Conservation (phyloP, 148 eudicot genomes). For the Vaccinium myrtillus region DNA sequence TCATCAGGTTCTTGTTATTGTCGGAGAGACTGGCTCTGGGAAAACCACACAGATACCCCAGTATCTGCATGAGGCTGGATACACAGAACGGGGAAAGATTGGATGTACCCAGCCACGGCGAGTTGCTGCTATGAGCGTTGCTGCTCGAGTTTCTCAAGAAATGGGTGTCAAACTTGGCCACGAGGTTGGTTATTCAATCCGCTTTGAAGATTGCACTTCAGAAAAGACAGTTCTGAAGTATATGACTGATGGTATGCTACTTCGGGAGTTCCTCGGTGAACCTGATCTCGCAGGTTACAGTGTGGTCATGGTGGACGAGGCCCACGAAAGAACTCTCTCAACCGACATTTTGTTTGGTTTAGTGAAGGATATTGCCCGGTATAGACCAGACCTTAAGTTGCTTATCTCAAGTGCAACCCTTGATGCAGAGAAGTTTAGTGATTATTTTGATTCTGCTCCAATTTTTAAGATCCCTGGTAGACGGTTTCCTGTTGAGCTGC, state of each 20-base stretch:
- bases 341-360: slow-evolving; percentile 70
- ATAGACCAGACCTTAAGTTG: slow-evolving; percentile 66
- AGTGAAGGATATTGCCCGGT: slow-evolving; percentile 78
- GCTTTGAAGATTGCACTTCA: slow-evolving; percentile 77
- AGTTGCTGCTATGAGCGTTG: slow-evolving; percentile 91
- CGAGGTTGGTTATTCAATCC: slow-evolving; percentile 81
- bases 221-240: slow-evolving; percentile 67
- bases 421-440: slow-evolving; percentile 77
- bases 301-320: slow-evolving; percentile 78
- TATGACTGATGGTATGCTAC: slow-evolving; percentile 78
- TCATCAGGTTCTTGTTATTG: slow-evolving; percentile 77
- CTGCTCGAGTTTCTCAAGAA: slow-evolving; percentile 79
- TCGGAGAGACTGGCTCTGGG: slow-evolving; percentile 86
- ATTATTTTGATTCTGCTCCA: slow-evolving; percentile 71
- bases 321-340: slow-evolving; percentile 75
- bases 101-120: slow-evolving; percentile 93
- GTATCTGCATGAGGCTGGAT: slow-evolving; percentile 77
- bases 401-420: slow-evolving; percentile 76
- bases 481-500: slow-evolving; percentile 66
- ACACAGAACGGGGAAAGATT: slow-evolving; percentile 62
- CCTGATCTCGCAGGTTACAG: slow-evolving; percentile 74
- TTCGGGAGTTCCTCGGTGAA: slow-evolving; percentile 70
- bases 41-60: slow-evolving; percentile 88
- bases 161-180: slow-evolving; percentile 81
- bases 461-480: slow-evolving; percentile 75